These are phyloP conservation scores for Zalaria obscura DNA, from an alignment of 2,329 filamentous ascomycete genomes.

Conservation along the genomic window DNA sequence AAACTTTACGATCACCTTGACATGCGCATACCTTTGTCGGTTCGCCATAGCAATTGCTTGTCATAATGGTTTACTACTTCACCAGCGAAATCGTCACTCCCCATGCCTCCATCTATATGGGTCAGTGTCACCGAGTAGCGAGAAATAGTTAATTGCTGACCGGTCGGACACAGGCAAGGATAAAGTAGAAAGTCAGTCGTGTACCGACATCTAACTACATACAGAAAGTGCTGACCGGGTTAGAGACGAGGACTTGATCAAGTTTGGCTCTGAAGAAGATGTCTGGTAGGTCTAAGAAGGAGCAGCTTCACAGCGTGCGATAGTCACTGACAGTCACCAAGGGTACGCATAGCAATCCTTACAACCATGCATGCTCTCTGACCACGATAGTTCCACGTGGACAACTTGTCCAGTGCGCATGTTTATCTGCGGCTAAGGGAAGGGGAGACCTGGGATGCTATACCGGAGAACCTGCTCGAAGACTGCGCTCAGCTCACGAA, in stretches of 20 bases:
- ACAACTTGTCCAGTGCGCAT: constrained; percentile 93
- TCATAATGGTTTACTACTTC: constrained; percentile 84
- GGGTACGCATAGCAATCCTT: not conserved
- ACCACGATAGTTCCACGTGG: constrained; percentile 67
- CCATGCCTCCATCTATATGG: constrained; percentile 80
- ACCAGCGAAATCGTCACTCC: constrained; percentile 74
- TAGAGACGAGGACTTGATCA: constrained; percentile 89
- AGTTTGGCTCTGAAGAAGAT: constrained; percentile 87
- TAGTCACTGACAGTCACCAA: not conserved
- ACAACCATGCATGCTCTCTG: too few relatives aligned
- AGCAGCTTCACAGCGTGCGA: not conserved
- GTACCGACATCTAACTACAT: constrained; percentile 5
- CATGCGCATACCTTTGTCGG: not conserved
- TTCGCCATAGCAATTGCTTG: not conserved
- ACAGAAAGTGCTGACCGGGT: constrained; percentile 12
- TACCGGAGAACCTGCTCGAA: constrained; percentile 58
- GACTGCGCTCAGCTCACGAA: constrained; percentile 98
- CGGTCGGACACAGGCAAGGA: constrained; percentile 52
- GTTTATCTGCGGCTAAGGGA: constrained; percentile 80
- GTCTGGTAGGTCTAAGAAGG: constrained; percentile 58
- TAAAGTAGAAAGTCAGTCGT: constrained; percentile 81
- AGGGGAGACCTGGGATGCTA: constrained; percentile 69
- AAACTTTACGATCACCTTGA: not conserved
- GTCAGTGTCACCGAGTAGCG: too few relatives aligned
- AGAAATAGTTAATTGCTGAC: too few relatives aligned